Evolutionary conservation across 352 stramenopile species (phyloP).

Genomic region (Aphanomyces cochlioides): DNA sequence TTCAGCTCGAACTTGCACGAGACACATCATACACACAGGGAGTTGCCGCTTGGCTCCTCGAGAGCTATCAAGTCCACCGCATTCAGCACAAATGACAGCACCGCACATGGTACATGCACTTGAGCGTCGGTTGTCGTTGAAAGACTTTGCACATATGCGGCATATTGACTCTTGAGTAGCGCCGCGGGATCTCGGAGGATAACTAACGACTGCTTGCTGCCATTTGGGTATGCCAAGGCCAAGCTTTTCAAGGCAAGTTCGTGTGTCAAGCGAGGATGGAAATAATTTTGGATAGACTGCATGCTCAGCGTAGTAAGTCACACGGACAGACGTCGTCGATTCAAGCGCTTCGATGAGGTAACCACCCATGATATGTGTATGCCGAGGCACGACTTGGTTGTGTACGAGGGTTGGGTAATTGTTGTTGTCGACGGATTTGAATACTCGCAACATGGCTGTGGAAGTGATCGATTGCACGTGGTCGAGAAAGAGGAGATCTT

Average conservation of each 20-base stretch:
- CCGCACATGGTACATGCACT: slow-evolving; percentile 16
- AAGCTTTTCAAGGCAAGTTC: slow-evolving; percentile 17
- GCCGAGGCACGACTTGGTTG: slow-evolving; percentile 15
- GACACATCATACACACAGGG: slow-evolving; percentile 19
- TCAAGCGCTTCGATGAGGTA: background rate
- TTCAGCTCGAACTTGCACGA: slow-evolving; percentile 10
- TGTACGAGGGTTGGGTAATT: slow-evolving; percentile 13
- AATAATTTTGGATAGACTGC: slow-evolving; percentile 18
- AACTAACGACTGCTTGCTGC: background rate
- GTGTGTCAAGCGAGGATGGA: slow-evolving; percentile 9
- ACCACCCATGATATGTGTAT: slow-evolving; percentile 21
- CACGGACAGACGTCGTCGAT: background rate
- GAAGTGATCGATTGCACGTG: slow-evolving; percentile 18
- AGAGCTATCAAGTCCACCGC: slow-evolving; percentile 10
- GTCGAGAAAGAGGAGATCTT: slow-evolving; percentile 27
- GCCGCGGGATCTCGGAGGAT: background rate
- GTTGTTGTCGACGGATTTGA: slow-evolving; percentile 26
- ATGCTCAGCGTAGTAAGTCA: slow-evolving; percentile 25
- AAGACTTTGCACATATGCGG: slow-evolving; percentile 19
- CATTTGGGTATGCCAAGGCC: background rate
- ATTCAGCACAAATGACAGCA: slow-evolving; percentile 13
- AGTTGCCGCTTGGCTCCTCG: slow-evolving; percentile 12
- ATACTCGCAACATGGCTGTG: slow-evolving; percentile 15
- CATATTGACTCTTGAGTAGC: background rate
- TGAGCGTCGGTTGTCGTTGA: slow-evolving; percentile 14